Conservation (phyloP, 2,329 filamentous ascomycete species). For the Aspergillus thermomutatus region DNA sequence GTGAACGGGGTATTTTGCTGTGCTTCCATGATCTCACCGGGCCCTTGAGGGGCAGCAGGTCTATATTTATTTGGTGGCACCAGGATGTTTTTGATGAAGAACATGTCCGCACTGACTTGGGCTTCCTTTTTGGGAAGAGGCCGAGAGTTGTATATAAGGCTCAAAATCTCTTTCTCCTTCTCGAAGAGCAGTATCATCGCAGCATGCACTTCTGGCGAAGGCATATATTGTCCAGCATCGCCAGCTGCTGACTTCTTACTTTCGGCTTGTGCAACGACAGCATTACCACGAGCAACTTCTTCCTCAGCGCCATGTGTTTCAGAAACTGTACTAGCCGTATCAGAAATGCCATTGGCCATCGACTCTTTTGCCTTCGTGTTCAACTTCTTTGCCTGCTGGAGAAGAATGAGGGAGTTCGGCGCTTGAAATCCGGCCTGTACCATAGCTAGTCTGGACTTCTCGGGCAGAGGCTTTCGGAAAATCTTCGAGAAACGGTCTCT, state of each 20-base stretch:
- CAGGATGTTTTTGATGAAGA: slow-evolving; percentile 82
- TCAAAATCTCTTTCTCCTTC: slow-evolving; percentile 78
- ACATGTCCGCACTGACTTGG: slow-evolving; percentile 77
- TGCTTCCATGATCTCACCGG: slow-evolving; percentile 78
- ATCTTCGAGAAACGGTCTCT: slow-evolving; percentile 93
- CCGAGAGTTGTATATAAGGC: slow-evolving; percentile 79
- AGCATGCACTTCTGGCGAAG: slow-evolving; percentile 76
- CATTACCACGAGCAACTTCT: slow-evolving; percentile 54
- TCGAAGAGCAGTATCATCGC: slow-evolving; percentile 76
- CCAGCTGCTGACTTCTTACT: slow-evolving; percentile 34
- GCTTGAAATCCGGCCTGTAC: slow-evolving; percentile 64
- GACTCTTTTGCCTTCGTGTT: slow-evolving; percentile 31
- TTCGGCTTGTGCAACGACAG: slow-evolving; percentile 34
- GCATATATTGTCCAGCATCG: slow-evolving; percentile 69
- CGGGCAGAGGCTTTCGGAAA: slow-evolving; percentile 74
- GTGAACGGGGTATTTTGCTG: slow-evolving; percentile 88
- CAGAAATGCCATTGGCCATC: slow-evolving; percentile 21
- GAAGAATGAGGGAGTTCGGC: slow-evolving; percentile 66
- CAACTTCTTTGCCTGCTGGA: slow-evolving; percentile 46
- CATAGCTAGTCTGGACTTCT: slow-evolving; percentile 77
- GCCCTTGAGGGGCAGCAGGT: slow-evolving; percentile 78
- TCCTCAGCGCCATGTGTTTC: slow-evolving; percentile 57
- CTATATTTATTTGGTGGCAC: slow-evolving; percentile 91
- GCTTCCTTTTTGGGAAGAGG: slow-evolving; percentile 57
- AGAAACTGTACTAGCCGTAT: slow-evolving; percentile 56